Conservation (phyloP, 768 basidiomycete species). For the Suillus brevipes region DNA sequence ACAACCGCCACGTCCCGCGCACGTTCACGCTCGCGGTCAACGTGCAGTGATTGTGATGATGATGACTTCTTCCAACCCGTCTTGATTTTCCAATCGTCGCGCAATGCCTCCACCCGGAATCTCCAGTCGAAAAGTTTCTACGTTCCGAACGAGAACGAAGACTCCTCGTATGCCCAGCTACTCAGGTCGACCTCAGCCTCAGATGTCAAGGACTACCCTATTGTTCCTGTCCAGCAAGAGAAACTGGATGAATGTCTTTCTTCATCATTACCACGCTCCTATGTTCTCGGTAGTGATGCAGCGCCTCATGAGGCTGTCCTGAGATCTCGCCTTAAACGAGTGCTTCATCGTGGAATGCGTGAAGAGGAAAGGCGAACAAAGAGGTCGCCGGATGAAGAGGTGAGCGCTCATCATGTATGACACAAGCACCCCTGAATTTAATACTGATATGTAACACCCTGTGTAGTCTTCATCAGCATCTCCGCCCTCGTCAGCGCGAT, state of each 20-base stretch:
- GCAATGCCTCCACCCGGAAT: conserved; percentile 17
- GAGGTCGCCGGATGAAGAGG: conserved; percentile 22
- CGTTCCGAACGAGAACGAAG: conserved; percentile 35
- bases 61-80: conserved; percentile 31
- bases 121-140: conserved; percentile 22
- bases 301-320: conserved; percentile 56
- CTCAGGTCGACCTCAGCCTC: conserved; percentile 30
- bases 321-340: conserved; percentile 51
- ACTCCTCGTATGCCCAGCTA: conserved; percentile 24
- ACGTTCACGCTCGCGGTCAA: conserved; percentile 25
- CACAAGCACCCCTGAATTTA: background rate
- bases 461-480: conserved; percentile 27
- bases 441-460: conserved; percentile 7
- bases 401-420: conserved; percentile 17
- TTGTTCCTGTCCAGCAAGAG: conserved; percentile 16
- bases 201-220: conserved; percentile 18
- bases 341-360: conserved; percentile 37
- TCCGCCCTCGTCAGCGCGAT: conserved; percentile 30
- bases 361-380: conserved; percentile 12
- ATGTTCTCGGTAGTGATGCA: conserved; percentile 21
- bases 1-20: conserved; percentile 21
- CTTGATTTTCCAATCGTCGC: conserved; percentile 25
- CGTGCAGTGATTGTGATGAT: conserved; percentile 26
- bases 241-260: conserved; percentile 22
- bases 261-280: conserved; percentile 19